Conservation (phyloP, 1,139 yeast genomes). For the Zygosaccharomyces pseudobailii region DNA sequence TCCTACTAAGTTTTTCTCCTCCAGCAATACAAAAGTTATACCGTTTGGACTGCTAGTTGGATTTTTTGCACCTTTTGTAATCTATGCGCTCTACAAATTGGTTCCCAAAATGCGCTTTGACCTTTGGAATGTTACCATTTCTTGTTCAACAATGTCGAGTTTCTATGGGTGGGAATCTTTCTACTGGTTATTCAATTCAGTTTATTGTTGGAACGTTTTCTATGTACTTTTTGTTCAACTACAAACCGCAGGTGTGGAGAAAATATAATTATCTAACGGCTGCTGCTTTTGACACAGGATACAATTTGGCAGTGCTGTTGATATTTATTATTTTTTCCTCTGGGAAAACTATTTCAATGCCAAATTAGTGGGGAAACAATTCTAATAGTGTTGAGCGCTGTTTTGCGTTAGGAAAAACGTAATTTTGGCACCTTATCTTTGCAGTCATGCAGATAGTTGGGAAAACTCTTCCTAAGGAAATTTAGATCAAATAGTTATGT, state of each 20-base stretch:
- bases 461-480: too few relatives aligned
- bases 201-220: conserved; percentile 45
- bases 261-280: conserved; percentile 45
- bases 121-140: conserved; percentile 46
- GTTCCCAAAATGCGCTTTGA: conserved; percentile 31
- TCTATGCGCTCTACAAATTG: conserved; percentile 32
- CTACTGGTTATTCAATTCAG: conserved; percentile 47
- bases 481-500: too few relatives aligned
- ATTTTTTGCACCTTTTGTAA: conserved; percentile 35
- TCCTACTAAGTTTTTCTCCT: conserved; percentile 40
- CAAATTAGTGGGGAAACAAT: conserved; percentile 50
- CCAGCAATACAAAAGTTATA: conserved; percentile 36
- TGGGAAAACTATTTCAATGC: conserved; percentile 36
- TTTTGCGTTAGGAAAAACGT: too few relatives aligned
- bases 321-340: conserved; percentile 39
- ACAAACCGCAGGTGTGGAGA: conserved; percentile 40
- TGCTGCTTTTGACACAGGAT: conserved; percentile 49
- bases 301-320: conserved; percentile 40
- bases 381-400: conserved; percentile 29
- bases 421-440: too few relatives aligned
- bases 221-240: conserved; percentile 42
- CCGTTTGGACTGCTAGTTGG: conserved; percentile 47
- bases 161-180: conserved; percentile 44
- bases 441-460: too few relatives aligned
- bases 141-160: conserved; percentile 43